Percentiles rank a stretch among this genome's conserved stretches.
Conservation (phyloP, 805 yeast species). For the Monosporozyma aerobia region DNA sequence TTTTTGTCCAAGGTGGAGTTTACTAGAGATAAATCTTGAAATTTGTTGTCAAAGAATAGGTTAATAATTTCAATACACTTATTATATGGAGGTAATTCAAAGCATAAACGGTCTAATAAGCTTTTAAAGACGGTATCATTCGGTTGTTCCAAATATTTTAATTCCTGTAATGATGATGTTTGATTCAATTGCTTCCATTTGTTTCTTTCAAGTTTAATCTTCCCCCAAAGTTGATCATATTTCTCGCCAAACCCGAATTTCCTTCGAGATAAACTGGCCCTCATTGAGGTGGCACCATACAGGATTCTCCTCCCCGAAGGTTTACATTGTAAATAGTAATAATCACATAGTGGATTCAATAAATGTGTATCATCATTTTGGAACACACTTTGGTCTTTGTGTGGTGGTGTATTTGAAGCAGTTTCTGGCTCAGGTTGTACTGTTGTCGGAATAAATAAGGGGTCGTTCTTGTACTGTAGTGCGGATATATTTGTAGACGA, state of each 20-base stretch:
- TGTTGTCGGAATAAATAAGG: not conserved
- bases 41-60: slow-evolving; percentile 10
- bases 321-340: slow-evolving; percentile 12
- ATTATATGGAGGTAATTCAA: slow-evolving; percentile 18
- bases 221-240: slow-evolving; percentile 18
- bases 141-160: slow-evolving; percentile 7
- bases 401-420: not conserved
- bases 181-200: slow-evolving; percentile 13
- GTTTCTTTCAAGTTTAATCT: slow-evolving; percentile 19
- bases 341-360: slow-evolving; percentile 10
- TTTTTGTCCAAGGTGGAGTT: slow-evolving; percentile 12
- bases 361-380: not conserved
- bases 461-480: not conserved
- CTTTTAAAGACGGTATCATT: not conserved
- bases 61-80: slow-evolving; percentile 7
- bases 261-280: slow-evolving; percentile 11
- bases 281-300: slow-evolving; percentile 27
- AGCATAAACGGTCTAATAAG: not conserved
- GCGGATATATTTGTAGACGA: not conserved
- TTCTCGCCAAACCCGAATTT: slow-evolving; percentile 13
- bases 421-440: not conserved
- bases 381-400: not conserved
- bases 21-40: slow-evolving; percentile 9
- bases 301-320: slow-evolving; percentile 15
- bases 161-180: slow-evolving; percentile 13